Conservation (phyloP, 164 flowering plant species). For the Berberis thunbergii region DNA sequence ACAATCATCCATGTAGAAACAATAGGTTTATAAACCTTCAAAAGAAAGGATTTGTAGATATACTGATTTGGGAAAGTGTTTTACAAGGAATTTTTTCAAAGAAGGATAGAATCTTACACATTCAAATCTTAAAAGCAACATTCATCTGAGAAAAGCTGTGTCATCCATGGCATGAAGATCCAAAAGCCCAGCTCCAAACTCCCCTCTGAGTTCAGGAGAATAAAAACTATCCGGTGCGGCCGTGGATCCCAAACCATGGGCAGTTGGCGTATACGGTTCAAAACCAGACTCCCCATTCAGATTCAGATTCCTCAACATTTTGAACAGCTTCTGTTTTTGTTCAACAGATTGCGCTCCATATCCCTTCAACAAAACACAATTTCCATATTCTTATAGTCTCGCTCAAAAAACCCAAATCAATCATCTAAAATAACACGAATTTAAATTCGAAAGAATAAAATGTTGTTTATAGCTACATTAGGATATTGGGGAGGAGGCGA, state of each 20-base stretch:
- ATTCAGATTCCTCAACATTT: conserved; percentile 69
- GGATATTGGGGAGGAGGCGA: conserved; percentile 70
- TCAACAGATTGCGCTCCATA: conserved; percentile 95
- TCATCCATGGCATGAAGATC: conserved; percentile 71
- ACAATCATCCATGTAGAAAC: no score
- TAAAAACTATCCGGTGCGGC: conserved; percentile 60
- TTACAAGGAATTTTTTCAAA: no score
- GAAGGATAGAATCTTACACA: no score
- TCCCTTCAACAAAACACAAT: conserved; percentile 37
- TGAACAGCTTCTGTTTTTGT: conserved; percentile 43
- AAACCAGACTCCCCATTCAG: conserved; percentile 77
- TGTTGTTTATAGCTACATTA: conserved; percentile 62
- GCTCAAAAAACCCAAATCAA: background rate
- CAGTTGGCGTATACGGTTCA: conserved; percentile 67
- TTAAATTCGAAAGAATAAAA: background rate
- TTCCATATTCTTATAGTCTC: background rate
- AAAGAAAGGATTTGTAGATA: no score
- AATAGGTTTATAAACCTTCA: no score
- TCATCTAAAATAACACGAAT: background rate
- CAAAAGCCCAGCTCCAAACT: no score
- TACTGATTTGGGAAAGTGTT: no score
- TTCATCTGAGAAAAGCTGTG: conserved; percentile 92
- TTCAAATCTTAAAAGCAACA: background rate
- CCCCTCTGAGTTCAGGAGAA: no score
- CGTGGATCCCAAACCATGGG: conserved; percentile 47